Conservation (phyloP, 1,284 basidiomycete species). For the Trichosporon faecale region DNA sequence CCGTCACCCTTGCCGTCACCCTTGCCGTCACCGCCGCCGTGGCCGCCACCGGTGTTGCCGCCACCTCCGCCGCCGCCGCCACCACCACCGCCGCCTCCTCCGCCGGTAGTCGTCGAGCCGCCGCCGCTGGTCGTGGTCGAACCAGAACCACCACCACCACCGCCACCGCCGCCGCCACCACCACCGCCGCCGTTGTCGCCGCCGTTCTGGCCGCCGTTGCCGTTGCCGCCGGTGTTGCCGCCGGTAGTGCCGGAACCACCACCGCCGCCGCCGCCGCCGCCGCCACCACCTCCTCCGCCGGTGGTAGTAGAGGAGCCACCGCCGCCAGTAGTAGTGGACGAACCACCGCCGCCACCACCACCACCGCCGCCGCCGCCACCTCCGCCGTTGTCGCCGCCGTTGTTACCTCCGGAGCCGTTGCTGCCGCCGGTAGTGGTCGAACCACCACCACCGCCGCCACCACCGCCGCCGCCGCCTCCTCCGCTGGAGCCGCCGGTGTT, state of each 20-base stretch:
- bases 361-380: no score
- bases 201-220: not conserved
- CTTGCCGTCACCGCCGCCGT: not conserved
- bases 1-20: not conserved
- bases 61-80: slow-evolving; percentile 2
- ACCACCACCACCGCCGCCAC: not conserved
- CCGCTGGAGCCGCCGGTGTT: not conserved
- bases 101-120: not conserved
- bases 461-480: not conserved
- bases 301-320: no score
- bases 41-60: not conserved
- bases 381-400: no score
- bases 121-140: not conserved
- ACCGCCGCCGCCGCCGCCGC: not conserved
- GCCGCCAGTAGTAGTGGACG: no score
- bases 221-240: not conserved
- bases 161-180: not conserved
- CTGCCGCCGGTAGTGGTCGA: not conserved
- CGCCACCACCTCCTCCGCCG: not conserved
- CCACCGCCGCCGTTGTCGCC: not conserved
- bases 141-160: not conserved
- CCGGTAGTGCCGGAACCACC: not conserved
- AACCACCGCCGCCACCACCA: no score
- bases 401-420: no score
- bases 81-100: not conserved